Evolutionary conservation across 225 moss, liverwort and hornwort species (phyloP).

Genomic region (Marchantia paleacea): DNA sequence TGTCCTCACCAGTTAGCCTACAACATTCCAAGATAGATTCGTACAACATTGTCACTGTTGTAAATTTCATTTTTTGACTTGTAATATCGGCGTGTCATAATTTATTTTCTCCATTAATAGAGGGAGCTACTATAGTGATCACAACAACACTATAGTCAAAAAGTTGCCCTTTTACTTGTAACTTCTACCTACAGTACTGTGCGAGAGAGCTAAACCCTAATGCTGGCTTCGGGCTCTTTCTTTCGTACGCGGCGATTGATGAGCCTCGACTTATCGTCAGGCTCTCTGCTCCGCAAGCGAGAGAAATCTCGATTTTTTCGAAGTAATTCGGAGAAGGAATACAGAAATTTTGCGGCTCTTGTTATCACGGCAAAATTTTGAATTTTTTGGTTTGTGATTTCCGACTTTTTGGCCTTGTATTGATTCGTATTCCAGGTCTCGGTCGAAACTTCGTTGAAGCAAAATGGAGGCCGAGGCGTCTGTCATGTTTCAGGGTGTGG

Average conservation of each 20-base stretch:
- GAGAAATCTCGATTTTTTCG: background rate
- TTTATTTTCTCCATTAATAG: too few relatives aligned
- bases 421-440: background rate
- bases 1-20: too few relatives aligned
- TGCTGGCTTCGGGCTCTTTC: background rate
- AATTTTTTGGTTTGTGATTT: background rate
- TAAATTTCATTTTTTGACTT: too few relatives aligned
- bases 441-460: background rate
- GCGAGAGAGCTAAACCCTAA: constrained; percentile 14
- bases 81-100: too few relatives aligned
- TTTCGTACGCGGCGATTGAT: background rate
- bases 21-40: too few relatives aligned
- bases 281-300: constrained; percentile 6
- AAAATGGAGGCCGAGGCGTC: constrained; percentile 31
- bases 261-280: constrained; percentile 11
- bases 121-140: too few relatives aligned
- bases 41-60: too few relatives aligned
- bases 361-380: background rate
- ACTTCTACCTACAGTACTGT: background rate
- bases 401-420: background rate
- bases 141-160: too few relatives aligned
- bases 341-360: background rate
- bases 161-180: background rate
- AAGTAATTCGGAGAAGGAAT: background rate
- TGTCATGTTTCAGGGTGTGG: constrained; percentile 73